These are phyloP conservation scores for Phyllosticta citribraziliensis DNA, from an alignment of 2,329 filamentous ascomycete species.

Conservation along the genomic window DNA sequence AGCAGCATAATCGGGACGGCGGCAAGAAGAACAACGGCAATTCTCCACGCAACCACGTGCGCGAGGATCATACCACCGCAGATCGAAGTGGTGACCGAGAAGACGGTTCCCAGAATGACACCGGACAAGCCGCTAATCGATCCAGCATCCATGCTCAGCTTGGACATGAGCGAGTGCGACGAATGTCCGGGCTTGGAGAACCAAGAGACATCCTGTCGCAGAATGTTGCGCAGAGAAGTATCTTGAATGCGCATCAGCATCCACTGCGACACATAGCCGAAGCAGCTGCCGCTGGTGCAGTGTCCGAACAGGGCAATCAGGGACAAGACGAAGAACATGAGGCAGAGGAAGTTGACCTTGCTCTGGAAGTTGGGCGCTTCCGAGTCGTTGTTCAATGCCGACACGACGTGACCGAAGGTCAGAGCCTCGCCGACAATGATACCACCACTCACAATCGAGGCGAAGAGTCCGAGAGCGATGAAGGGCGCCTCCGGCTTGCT, in stretches of 20 bases:
- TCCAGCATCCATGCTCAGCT: constrained; percentile 39
- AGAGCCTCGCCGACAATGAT: constrained; percentile 52
- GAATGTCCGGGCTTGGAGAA: constrained; percentile 35
- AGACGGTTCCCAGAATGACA: constrained; percentile 41
- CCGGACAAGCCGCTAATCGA: constrained; percentile 40
- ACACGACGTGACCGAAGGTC: constrained; percentile 45
- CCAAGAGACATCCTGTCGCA: constrained; percentile 47
- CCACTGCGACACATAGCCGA: constrained; percentile 39
- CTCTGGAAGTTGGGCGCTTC: constrained; percentile 21
- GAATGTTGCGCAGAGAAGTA: constrained; percentile 40
- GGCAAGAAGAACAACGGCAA: constrained; percentile 40
- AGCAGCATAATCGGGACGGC: constrained; percentile 40
- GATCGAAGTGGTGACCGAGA: constrained; percentile 38
- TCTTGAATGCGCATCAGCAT: constrained; percentile 36
- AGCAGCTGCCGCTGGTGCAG: constrained; percentile 35
- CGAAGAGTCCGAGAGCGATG: constrained; percentile 32
- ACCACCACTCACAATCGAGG: constrained; percentile 37
- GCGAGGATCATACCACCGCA: constrained; percentile 39
- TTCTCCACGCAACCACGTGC: constrained; percentile 41
- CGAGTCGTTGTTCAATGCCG: constrained; percentile 39
- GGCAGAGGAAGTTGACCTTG: constrained; percentile 32
- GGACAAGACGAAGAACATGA: constrained; percentile 46
- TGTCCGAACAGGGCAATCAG: constrained; percentile 39
- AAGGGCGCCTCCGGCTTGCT: constrained; percentile 31
- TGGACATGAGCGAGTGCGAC: constrained; percentile 35